Base-by-base conservation (phyloP, 1,284 basidiomycete species). In the Sporisorium reilianum region DNA sequence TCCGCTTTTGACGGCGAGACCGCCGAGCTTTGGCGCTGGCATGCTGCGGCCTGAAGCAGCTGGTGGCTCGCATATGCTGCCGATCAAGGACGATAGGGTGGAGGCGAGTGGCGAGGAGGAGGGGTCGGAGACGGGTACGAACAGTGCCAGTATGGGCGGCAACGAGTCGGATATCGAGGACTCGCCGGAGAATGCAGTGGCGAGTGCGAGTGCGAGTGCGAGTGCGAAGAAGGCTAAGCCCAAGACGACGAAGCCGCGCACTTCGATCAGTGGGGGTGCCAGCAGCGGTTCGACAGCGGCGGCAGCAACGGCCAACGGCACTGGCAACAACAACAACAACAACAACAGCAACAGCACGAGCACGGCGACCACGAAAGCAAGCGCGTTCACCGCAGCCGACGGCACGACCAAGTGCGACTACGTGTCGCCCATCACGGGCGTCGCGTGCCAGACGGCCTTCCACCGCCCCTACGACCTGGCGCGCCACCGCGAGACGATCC, bases 391-490 rank as follows among this genome's bases (percentile, higher is more conserved):
- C 25, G 52, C 65, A 2, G 52, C 56, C 1, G 67, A 70, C 22
- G 69, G 69, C 23, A 68, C 73, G 2, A 80, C 76, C 12, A 76
- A 74, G n/a, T 84, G 83, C 67, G 80, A 84, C 69, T 84, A 84
- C 50, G 64, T 81, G 14, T 78, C 74, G 16, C 83, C 82, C 20
- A 42, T 82, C 28, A 83, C 75, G 10, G 68, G 70, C 25, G 49
- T 65, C n/a, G 53, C 56, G 7, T 84, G 83, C 42, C 72, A 79
- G n/a, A 84, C 80, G 0, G 72, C 73, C 8, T 84, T 84, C 75
- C 83, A 84, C 46, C 75, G 83, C 25, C 80, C 78, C 30, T 84
- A 84, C 65, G 83, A 84, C 54, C 60, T 84, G 8, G 81, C 82
- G 18, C 63, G 83, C 0, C 83, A 84, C 52, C 64, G 83, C 4